A percentile compares a stretch with the other conserved stretches of the same genome.
phyloP scores from a whole-genome alignment of 805 yeast genomes.

The Wickerhamomyces rabaulensis region DNA sequence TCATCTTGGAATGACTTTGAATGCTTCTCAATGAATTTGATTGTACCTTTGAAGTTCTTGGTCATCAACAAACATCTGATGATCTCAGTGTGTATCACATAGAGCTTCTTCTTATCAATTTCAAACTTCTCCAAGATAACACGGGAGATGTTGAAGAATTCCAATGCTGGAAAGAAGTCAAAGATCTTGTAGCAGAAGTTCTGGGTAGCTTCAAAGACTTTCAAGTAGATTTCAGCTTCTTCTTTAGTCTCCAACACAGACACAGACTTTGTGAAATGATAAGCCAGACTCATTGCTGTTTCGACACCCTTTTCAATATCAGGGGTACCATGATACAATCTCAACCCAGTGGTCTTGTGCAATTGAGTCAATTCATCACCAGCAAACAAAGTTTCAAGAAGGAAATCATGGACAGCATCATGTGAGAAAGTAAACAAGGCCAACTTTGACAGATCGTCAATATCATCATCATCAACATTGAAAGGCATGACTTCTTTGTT shows the following conservation, averaged over 20 bases:
- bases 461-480: slow-evolving; percentile 22
- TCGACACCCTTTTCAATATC: slow-evolving; percentile 1
- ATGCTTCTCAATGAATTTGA: slow-evolving; percentile 30
- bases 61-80: slow-evolving; percentile 21
- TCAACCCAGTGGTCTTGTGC: slow-evolving; percentile 38
- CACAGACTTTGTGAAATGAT: slow-evolving; percentile 14
- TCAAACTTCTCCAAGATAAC: slow-evolving; percentile 13
- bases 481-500: slow-evolving; percentile 20
- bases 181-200: slow-evolving; percentile 37
- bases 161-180: slow-evolving; percentile 35
- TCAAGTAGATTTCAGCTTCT: slow-evolving; percentile 33
- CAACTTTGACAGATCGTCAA: slow-evolving; percentile 31
- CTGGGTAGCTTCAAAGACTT: slow-evolving; percentile 39
- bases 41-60: slow-evolving; percentile 30
- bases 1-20: slow-evolving; percentile 25
- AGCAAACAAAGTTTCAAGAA: slow-evolving; percentile 24
- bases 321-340: slow-evolving; percentile 22
- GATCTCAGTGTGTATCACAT: slow-evolving; percentile 11
- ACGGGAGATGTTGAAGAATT: slow-evolving; percentile 34
- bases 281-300: slow-evolving; percentile 13
- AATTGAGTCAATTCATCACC: slow-evolving; percentile 25
- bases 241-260: slow-evolving; percentile 14
- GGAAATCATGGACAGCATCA: slow-evolving; percentile 31
- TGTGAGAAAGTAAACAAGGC: slow-evolving; percentile 37
- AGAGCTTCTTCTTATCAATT: slow-evolving; percentile 2